These are phyloP conservation scores for Cinnamomum micranthum DNA, from an alignment of 164 flowering plant genomes.

Conservation along the genomic window DNA sequence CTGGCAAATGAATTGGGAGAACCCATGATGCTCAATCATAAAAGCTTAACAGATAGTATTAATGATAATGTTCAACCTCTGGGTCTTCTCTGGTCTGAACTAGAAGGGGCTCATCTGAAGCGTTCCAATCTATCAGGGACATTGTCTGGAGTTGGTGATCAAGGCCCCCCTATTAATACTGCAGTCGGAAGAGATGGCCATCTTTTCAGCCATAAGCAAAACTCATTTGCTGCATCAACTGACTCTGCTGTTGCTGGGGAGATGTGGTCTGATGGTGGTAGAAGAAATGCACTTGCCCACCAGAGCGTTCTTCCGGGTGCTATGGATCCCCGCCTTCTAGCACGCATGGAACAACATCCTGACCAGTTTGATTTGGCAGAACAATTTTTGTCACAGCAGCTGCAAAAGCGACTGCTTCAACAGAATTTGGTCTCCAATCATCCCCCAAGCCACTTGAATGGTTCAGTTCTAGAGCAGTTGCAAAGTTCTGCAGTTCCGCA, in stretches of 20 bases:
- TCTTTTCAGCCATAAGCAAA: slow-evolving; percentile 19
- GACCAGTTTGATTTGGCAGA: slow-evolving; percentile 44
- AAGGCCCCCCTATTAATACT: slow-evolving; percentile 20
- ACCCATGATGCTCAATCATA: slow-evolving; percentile 27
- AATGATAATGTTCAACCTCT: slow-evolving; percentile 58
- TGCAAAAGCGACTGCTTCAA: slow-evolving; percentile 57
- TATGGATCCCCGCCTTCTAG: slow-evolving; percentile 32
- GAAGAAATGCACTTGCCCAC: slow-evolving; percentile 32
- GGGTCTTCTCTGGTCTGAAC: slow-evolving; percentile 81
- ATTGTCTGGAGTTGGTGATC: slow-evolving; percentile 27
- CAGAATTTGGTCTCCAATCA: slow-evolving; percentile 36
- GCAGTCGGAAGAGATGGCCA: slow-evolving; percentile 29
- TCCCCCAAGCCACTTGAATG: slow-evolving; percentile 32
- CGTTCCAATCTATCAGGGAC: slow-evolving; percentile 34
- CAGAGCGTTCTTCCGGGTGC: slow-evolving; percentile 36
- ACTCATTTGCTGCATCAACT: slow-evolving; percentile 25
- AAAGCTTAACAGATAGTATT: slow-evolving; percentile 14
- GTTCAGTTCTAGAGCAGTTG: slow-evolving; percentile 41
- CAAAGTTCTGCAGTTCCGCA: slow-evolving; percentile 25
- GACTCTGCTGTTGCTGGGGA: slow-evolving; percentile 42
- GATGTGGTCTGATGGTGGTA: slow-evolving; percentile 48
- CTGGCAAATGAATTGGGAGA: slow-evolving; percentile 31
- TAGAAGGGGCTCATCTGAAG: slow-evolving; percentile 39
- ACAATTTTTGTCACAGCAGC: slow-evolving; percentile 42
- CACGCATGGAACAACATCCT: slow-evolving; percentile 42